These are phyloP conservation scores for Hymenoscyphus occultus DNA, from an alignment of 2,329 filamentous ascomycete species.

Conservation along the genomic window DNA sequence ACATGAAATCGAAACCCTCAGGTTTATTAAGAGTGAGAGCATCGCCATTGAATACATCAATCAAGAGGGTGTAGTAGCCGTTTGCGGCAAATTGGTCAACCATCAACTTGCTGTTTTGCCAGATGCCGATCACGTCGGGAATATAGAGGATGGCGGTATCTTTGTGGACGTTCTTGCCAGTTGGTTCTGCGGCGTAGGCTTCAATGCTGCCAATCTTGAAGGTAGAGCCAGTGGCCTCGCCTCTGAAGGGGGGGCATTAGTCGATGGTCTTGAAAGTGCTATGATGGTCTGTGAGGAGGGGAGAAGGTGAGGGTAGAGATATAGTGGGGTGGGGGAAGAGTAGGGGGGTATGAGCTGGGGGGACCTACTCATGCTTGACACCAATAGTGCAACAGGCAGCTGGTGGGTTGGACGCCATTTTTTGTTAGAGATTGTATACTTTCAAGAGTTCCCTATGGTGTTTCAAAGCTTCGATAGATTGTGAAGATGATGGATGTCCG, in stretches of 20 bases:
- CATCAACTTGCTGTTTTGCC: constrained; percentile 60
- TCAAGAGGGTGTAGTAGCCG: constrained; percentile 52
- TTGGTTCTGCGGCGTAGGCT: constrained; percentile 34
- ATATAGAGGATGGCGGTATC: constrained; percentile 35
- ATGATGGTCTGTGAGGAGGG: background rate
- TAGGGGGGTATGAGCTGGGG: background rate
- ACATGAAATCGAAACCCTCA: constrained; percentile 43
- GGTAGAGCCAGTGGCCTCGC: constrained; percentile 30
- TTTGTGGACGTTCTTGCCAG: constrained; percentile 29
- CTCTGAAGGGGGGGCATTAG: constrained; percentile 22
- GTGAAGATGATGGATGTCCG: background rate
- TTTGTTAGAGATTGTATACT: background rate
- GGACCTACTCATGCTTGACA: constrained; percentile 35
- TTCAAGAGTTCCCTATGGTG: background rate
- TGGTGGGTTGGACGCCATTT: constrained; percentile 38
- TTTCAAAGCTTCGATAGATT: background rate
- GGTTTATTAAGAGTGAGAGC: constrained; percentile 51
- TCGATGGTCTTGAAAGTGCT: background rate
- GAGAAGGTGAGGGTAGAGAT: background rate
- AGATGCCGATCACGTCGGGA: constrained; percentile 36
- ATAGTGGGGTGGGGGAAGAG: background rate
- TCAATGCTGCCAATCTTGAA: constrained; percentile 35
- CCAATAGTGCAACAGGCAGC: constrained; percentile 36
- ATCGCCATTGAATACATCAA: constrained; percentile 70
- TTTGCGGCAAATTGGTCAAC: constrained; percentile 74